These are phyloP conservation scores for Asterochloris erici DNA, from an alignment of 139 green algal genomes.

Conservation along the genomic window DNA sequence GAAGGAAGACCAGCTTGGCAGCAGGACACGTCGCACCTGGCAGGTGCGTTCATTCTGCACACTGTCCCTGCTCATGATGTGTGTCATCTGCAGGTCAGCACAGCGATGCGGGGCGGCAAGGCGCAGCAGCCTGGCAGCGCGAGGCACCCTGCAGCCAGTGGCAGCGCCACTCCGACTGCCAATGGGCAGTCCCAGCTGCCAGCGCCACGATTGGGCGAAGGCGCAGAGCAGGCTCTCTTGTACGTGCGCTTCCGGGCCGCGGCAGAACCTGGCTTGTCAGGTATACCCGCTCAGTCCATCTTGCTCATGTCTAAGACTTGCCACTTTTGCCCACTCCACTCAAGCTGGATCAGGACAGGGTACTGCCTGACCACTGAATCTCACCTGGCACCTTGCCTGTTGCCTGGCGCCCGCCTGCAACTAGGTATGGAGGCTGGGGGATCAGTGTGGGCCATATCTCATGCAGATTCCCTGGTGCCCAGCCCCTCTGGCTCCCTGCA, in stretches of 20 bases:
- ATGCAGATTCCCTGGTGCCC: too few relatives aligned
- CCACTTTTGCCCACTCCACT: background rate
- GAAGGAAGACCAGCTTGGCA: too few relatives aligned
- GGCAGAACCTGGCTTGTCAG: constrained; percentile 77
- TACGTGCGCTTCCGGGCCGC: constrained; percentile 91
- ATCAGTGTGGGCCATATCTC: too few relatives aligned
- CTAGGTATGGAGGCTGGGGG: too few relatives aligned
- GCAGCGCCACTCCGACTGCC: background rate
- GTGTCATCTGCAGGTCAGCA: background rate
- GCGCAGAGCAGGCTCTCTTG: constrained; percentile 80
- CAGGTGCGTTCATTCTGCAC: too few relatives aligned
- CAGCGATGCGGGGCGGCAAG: background rate
- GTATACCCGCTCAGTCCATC: constrained; percentile 19
- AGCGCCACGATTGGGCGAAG: constrained; percentile 45
- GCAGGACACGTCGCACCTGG: too few relatives aligned
- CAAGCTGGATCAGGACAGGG: background rate
- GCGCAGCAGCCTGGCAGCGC: background rate
- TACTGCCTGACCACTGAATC: background rate
- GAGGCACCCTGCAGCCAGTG: background rate
- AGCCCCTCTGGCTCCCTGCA: constrained; percentile 9
- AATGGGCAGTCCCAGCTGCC: constrained; percentile 1
- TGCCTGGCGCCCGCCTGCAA: too few relatives aligned
- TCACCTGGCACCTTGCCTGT: background rate
- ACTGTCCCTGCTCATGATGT: too few relatives aligned
- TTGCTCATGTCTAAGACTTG: background rate